These are phyloP conservation scores for Calonectria pteridis DNA, from an alignment of 2,329 filamentous ascomycete species.

Conservation along the genomic window DNA sequence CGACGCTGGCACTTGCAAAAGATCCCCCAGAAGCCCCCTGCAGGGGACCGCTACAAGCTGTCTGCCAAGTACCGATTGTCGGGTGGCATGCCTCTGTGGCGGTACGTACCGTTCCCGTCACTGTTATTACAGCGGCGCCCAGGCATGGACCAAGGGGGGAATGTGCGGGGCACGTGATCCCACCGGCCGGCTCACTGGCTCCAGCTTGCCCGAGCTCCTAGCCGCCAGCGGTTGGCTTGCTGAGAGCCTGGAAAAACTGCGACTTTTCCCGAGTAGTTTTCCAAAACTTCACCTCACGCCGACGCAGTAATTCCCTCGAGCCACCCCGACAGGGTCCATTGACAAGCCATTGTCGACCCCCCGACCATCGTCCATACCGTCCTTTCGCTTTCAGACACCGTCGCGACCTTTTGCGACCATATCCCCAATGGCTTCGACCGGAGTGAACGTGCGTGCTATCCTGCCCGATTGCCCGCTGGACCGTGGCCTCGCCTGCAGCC, in stretches of 20 bases:
- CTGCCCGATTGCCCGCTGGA: conserved; percentile 43
- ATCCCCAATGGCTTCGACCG: conserved; percentile 73
- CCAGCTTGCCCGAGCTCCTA: conserved; percentile 51
- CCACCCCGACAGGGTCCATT: conserved; percentile 59
- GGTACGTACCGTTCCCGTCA: conserved; percentile 24
- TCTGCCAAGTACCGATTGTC: conserved; percentile 18
- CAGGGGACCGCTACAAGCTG: conserved; percentile 11
- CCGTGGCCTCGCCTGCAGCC: conserved; percentile 35
- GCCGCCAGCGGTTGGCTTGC: conserved; percentile 11
- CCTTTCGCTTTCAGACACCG: conserved; percentile 52
- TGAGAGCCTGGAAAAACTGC: conserved; percentile 56
- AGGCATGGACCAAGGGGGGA: conserved; percentile 11
- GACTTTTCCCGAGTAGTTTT: conserved; percentile 61
- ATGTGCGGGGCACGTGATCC: conserved; percentile 42
- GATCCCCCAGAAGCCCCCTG: conserved; percentile 12
- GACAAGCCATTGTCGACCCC: conserved; percentile 55
- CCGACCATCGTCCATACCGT: conserved; percentile 50
- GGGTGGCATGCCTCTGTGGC: background rate
- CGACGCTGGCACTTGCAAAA: conserved; percentile 2
- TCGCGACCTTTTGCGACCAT: conserved; percentile 58
- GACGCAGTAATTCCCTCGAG: conserved; percentile 56
- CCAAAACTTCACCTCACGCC: conserved; percentile 56
- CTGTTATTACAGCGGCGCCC: background rate
- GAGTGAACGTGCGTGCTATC: conserved; percentile 72
- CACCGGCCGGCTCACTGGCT: conserved; percentile 39